Conservation (phyloP, 2,329 filamentous ascomycete species). For the Bipolaris victoriae region DNA sequence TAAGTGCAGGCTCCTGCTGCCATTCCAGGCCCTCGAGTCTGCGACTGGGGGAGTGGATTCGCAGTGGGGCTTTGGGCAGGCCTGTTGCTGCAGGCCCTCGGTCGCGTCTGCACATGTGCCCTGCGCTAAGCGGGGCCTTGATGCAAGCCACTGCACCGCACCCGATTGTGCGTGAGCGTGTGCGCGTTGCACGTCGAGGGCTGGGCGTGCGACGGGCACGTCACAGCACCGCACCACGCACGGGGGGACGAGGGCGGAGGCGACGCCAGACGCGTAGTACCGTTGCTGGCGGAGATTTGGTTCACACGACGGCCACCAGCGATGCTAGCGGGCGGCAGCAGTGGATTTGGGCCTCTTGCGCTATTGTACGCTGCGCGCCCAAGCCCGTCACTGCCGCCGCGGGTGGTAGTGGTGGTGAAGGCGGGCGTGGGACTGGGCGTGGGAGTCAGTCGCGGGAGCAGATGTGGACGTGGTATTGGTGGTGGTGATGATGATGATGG, state of each 20-base stretch:
- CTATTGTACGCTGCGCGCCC: not conserved
- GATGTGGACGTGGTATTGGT: not conserved
- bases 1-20: conserved; percentile 2
- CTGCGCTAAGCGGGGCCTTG: conserved; percentile 30
- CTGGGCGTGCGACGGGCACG: not conserved
- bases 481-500: not conserved
- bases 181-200: not conserved
- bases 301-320: not conserved
- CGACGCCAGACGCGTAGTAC: not conserved
- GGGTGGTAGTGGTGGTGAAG: not conserved
- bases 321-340: not conserved
- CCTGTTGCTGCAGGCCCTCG: conserved; percentile 23
- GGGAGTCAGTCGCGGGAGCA: not conserved
- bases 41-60: conserved; percentile 19
- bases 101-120: conserved; percentile 26
- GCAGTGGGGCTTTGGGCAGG: not conserved
- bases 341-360: not conserved
- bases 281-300: conserved; percentile 1
- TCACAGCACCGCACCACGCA: conserved; percentile 6
- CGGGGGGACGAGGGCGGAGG: not conserved
- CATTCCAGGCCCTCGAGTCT: conserved; percentile 19
- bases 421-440: not conserved
- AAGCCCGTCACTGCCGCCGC: not conserved
- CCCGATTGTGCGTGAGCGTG: conserved; percentile 9
- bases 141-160: conserved; percentile 29